phyloP scores from a whole-genome alignment of 495 filamentous ascomycete species.

The Tuber microsphaerosporum region DNA sequence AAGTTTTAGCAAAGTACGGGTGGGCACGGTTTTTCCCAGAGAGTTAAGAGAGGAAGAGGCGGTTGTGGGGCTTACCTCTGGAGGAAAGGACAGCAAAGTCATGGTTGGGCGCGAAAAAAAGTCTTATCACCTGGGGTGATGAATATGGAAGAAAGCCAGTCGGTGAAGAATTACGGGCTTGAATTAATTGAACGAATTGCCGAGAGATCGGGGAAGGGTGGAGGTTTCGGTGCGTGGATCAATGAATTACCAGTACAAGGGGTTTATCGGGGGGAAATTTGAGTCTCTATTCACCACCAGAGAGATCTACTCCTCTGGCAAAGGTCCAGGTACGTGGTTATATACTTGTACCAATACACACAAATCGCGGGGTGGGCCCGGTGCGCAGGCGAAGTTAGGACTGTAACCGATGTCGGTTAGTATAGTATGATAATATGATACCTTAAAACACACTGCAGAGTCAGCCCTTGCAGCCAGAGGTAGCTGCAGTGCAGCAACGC shows the following conservation, averaged over 20 bases:
- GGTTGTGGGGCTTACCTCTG: neutral
- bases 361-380: neutral
- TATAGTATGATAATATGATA: neutral
- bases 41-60: neutral
- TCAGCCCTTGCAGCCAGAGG: neutral
- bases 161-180: neutral
- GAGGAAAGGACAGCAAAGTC: neutral
- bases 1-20: neutral
- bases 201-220: neutral
- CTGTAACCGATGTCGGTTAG: neutral
- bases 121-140: neutral
- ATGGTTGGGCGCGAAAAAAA: neutral
- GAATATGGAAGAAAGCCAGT: neutral
- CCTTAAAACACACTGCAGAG: neutral
- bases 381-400: neutral
- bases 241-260: neutral
- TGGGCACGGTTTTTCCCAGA: neutral
- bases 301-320: neutral
- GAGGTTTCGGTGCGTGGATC: neutral
- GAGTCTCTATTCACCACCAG: neutral
- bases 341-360: neutral
- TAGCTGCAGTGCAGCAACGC: neutral
- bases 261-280: neutral
- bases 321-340: neutral
- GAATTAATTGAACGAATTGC: neutral